A percentile compares a stretch with the other conserved stretches of the same genome.
Evolutionary conservation across 495 filamentous ascomycete species (phyloP).

Genomic region (Cudoniella acicularis): DNA sequence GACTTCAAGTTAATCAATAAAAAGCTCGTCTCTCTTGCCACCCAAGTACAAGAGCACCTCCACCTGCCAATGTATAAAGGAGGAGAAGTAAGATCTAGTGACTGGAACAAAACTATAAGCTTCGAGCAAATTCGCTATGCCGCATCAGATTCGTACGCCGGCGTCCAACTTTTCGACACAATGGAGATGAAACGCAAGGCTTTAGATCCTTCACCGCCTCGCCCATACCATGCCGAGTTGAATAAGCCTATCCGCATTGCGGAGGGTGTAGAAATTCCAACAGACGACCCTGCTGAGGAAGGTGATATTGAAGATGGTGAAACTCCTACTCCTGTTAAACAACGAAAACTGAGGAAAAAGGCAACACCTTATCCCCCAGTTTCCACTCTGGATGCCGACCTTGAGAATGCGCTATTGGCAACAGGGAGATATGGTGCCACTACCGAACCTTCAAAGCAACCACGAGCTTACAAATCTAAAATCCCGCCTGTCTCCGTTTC

Average conservation of each 20-base stretch:
- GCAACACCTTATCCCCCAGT: background rate
- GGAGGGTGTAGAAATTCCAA: slow-evolving; percentile 30
- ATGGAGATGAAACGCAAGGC: slow-evolving; percentile 63
- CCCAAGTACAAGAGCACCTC: slow-evolving; percentile 66
- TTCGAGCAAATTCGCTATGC: slow-evolving; percentile 75
- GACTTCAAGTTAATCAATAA: slow-evolving; percentile 58
- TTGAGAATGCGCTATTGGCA: background rate
- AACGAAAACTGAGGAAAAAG: no score
- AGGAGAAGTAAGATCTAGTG: slow-evolving; percentile 57
- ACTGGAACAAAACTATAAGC: slow-evolving; percentile 63
- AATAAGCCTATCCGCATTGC: slow-evolving; percentile 55
- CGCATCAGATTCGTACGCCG: slow-evolving; percentile 79
- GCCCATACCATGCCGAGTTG: slow-evolving; percentile 63
- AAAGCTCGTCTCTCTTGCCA: slow-evolving; percentile 58
- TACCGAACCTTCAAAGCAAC: no score
- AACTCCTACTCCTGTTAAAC: background rate
- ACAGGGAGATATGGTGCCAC: no score
- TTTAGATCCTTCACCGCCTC: slow-evolving; percentile 65
- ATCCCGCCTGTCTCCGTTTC: no score
- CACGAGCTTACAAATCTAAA: no score
- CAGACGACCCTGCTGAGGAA: slow-evolving; percentile 30
- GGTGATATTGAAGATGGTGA: slow-evolving; percentile 19
- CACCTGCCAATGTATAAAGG: slow-evolving; percentile 76
- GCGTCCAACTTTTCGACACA: slow-evolving; percentile 64
- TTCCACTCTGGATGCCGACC: background rate